Evolutionary conservation across 2,329 filamentous ascomycete species (phyloP).

Genomic region (Phaeoacremonium minimum): DNA sequence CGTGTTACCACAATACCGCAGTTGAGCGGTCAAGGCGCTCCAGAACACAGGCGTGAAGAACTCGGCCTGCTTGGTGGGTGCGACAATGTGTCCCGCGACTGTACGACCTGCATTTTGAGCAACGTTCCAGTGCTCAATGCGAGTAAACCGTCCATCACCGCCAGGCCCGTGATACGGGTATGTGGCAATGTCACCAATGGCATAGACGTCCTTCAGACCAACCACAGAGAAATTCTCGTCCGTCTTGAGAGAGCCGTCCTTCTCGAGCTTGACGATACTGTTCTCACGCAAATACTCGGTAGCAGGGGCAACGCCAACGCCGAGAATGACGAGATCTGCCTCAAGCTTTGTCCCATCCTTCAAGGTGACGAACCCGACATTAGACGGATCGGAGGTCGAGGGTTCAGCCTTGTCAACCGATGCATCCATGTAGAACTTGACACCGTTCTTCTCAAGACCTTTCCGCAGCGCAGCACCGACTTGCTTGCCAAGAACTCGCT

Average conservation of each 20-base stretch:
- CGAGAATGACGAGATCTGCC: constrained; percentile 87
- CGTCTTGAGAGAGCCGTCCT: constrained; percentile 81
- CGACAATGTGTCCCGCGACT: constrained; percentile 72
- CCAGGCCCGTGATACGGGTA: constrained; percentile 93
- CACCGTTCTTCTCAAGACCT: constrained; percentile 75
- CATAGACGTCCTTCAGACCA: constrained; percentile 79
- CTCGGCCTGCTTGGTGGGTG: constrained; percentile 56
- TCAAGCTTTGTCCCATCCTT: constrained; percentile 82
- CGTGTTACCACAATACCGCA: constrained; percentile 92
- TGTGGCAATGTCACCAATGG: constrained; percentile 90
- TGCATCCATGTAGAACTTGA: constrained; percentile 82
- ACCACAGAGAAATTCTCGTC: constrained; percentile 75
- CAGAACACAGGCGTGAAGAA: constrained; percentile 93
- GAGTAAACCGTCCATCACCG: constrained; percentile 64
- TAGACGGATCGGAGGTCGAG: constrained; percentile 59
- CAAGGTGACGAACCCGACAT: constrained; percentile 75
- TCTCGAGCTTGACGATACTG: constrained; percentile 62
- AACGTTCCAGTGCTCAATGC: constrained; percentile 99
- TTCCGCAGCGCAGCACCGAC: constrained; percentile 79
- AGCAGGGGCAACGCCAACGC: constrained; percentile 81
- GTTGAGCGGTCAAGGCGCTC: constrained; percentile 84
- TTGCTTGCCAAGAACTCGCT: constrained; percentile 77
- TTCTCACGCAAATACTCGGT: constrained; percentile 80
- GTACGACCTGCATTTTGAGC: constrained; percentile 86
- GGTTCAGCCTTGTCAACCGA: constrained; percentile 79